Base-by-base conservation (phyloP, 129 eudicot genomes). In the Pulicaria dysenterica region DNA sequence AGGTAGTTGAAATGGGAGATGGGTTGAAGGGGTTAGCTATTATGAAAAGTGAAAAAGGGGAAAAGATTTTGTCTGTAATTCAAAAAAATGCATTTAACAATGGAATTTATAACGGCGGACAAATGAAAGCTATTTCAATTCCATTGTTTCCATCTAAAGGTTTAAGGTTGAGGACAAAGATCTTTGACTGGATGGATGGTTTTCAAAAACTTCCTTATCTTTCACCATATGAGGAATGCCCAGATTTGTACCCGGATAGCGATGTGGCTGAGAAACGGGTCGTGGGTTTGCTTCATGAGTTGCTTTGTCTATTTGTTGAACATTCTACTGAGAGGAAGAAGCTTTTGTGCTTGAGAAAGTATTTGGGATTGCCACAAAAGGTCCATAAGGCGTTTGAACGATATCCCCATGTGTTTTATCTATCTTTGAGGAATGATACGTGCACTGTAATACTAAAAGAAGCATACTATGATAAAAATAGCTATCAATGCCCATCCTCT, bases 311-410 rank as follows among this genome's bases (percentile, higher is more conserved):
- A 9, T 92, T 92, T 79, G 97, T 92, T 37, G 91, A 88, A 67
- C 96, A 89, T 83, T 74, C 96, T 65, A 89, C 83, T 3, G 88
- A 89, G 56, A 81, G 97, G 75, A 89, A 89, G 80, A 82, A 64
- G 80, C 80, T 89, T 74, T 68, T 92, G 62, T 78, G 87, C 56
- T 79, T 92, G 48, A 83, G 82, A 71, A 89, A 84, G 76, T 74
- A 86, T 73, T 64, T 92, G 70, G 91, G 90, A 10, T 77, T 92
- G 69, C 97, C 97, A 12, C 96, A 91, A 62, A 88, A 86, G 77
- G 84, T 92, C 49, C 86, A 92, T 79, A 92, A 84, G 85, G 96
- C 86, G 46, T 92, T 92, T 72, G 97, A 83, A 82, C 75, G 97
- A 70, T 96, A 92, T 80, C 94, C 89, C 1, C 83, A 79, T 63